A percentile compares a stretch with the other conserved stretches of the same genome.
phyloP scores from a whole-genome alignment of 2,329 filamentous ascomycete genomes.

The Sporothrix phasma region DNA sequence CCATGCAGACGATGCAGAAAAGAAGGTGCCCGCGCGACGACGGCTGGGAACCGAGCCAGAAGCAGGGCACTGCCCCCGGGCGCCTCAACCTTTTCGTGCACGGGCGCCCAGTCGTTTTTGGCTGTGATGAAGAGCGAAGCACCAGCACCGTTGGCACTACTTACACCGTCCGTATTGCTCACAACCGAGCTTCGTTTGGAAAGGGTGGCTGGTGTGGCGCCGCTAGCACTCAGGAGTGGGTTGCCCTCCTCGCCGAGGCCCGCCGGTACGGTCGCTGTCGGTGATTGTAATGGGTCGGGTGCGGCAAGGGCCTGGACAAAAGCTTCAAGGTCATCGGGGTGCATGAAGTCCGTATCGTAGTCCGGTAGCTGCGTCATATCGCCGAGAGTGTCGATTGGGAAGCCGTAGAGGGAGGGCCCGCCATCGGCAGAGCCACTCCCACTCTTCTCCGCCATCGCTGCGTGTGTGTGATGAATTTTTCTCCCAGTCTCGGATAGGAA shows the following conservation, averaged over 20 bases:
- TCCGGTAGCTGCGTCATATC: slow-evolving; percentile 67
- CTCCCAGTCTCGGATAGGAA: background rate
- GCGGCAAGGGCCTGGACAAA: slow-evolving; percentile 77
- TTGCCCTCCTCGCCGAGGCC: slow-evolving; percentile 27
- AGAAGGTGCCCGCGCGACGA: background rate
- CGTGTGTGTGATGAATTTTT: background rate
- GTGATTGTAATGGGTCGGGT: slow-evolving; percentile 61
- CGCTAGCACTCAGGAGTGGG: slow-evolving; percentile 17
- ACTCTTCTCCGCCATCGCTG: slow-evolving; percentile 10
- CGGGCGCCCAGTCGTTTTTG: slow-evolving; percentile 90
- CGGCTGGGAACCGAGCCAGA: background rate
- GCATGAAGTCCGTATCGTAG: slow-evolving; percentile 65
- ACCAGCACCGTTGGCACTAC: background rate
- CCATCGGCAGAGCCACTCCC: background rate
- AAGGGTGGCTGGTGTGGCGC: slow-evolving; percentile 29
- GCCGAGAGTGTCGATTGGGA: slow-evolving; percentile 50
- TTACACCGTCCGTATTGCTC: slow-evolving; percentile 24
- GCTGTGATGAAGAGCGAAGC: slow-evolving; percentile 62
- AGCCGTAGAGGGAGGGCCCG: slow-evolving; percentile 38
- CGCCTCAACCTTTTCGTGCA: slow-evolving; percentile 55
- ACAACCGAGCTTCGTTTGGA: slow-evolving; percentile 33
- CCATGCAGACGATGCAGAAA: slow-evolving; percentile 4
- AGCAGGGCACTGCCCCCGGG: slow-evolving; percentile 2
- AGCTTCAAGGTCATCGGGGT: slow-evolving; percentile 59
- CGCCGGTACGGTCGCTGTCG: slow-evolving; percentile 34